A percentile compares a stretch with the other conserved stretches of the same genome.
Evolutionary conservation across 2,329 filamentous ascomycete species (phyloP).

Genomic region (Fusarium zealandicum): DNA sequence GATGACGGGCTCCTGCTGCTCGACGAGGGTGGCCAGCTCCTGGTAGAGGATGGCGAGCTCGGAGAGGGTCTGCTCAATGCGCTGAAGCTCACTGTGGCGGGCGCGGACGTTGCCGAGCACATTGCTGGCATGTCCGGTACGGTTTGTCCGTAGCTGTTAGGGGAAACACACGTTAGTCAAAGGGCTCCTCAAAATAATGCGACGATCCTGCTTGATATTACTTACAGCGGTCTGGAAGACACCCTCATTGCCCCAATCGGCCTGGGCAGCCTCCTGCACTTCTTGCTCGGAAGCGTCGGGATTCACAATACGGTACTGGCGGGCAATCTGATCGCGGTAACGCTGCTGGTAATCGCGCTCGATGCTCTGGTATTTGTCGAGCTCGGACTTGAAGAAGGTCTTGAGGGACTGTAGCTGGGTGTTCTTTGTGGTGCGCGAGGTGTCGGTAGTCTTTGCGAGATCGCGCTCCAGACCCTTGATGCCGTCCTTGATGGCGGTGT

Average conservation of each 20-base stretch:
- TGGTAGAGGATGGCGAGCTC: constrained; percentile 76
- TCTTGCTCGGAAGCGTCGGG: constrained; percentile 79
- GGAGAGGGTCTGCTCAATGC: constrained; percentile 76
- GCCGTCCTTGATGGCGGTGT: constrained; percentile 78
- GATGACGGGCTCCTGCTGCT: constrained; percentile 73
- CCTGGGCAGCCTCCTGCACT: constrained; percentile 71
- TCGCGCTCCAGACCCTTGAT: constrained; percentile 79
- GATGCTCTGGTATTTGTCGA: constrained; percentile 74
- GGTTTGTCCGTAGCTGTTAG: constrained; percentile 74
- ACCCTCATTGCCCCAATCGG: constrained; percentile 79
- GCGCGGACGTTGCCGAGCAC: constrained; percentile 81
- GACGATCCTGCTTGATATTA: constrained; percentile 32
- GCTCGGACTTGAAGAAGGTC: constrained; percentile 73
- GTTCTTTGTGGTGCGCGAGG: constrained; percentile 70
- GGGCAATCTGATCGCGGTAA: constrained; percentile 79
- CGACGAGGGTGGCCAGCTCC: constrained; percentile 76
- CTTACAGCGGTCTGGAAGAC: constrained; percentile 84
- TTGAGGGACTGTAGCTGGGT: constrained; percentile 75
- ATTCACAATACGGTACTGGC: constrained; percentile 84
- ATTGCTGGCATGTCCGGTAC: constrained; percentile 73
- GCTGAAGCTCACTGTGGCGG: constrained; percentile 82
- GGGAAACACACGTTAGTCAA: constrained; percentile 23
- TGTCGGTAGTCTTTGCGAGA: constrained; percentile 67
- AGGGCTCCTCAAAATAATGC: background rate
- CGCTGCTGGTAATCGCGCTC: constrained; percentile 74